Base-by-base conservation (phyloP, 1,284 basidiomycete species). In the Puccinia hordei region DNA sequence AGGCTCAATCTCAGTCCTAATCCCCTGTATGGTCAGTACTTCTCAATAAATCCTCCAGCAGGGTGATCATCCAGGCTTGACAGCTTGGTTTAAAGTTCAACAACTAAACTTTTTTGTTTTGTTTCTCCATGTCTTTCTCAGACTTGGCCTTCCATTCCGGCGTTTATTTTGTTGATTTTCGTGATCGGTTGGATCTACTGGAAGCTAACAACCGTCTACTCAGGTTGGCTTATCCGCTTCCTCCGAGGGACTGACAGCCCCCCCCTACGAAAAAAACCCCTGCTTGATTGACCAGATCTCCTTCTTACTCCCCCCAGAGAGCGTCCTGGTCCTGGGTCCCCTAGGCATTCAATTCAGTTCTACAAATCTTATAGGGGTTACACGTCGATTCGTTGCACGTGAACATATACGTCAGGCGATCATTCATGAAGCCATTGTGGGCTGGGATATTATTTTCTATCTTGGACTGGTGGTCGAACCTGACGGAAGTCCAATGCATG, bases 401-500 rank as follows among this genome's bases (percentile, higher is more conserved):
- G 33, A 66, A 55, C 71, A 80, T 49, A 66, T 80, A 46, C 59
- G 17, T 33, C 71, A 80, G 13, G 72, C 69, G 8, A 68, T 80
- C 46, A 80, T 80, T 68, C 79, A 80, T 53, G 79, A 80, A 65
- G 33, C 79, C 10, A 80, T 80, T 30, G 61, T 73, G 15, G 69
- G 79, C 24, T 80, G 79, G 79, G 53, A 66, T 73, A 38, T 80
- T 2, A 38, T 30, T 33, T 80, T 80, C 63, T 80, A 74, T 55
- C 72, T 80, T 44, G 79, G 46, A 8, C 33, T 80, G 22, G 24
- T 80, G 17, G 53, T 80, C n/a, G 69, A 80, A 55, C 46, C 55
- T 22, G 49, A 61, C 13, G 22, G 53, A 41, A 27, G 1, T 27
- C 59, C 38, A n/a, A 66, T 72, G 51, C 38, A 30, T 44, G 30